Conservation (phyloP, 2,329 filamentous ascomycete genomes). For the Sordariomycetes sp. region DNA sequence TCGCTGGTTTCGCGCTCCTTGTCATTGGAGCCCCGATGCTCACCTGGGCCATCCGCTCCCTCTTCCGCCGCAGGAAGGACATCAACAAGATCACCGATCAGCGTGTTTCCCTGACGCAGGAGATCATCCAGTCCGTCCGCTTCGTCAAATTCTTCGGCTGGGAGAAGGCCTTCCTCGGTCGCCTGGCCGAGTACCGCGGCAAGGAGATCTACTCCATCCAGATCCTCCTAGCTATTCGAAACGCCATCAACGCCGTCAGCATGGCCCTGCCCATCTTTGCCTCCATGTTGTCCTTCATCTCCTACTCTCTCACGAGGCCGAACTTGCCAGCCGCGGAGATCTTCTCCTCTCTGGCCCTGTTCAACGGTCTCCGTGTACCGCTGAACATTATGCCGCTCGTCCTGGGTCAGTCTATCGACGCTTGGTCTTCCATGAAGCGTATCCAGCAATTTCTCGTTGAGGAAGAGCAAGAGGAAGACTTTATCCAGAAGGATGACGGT, state of each 20-base stretch:
- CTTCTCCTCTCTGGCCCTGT: slow-evolving; percentile 88
- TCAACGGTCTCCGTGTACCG: slow-evolving; percentile 84
- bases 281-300: slow-evolving; percentile 92
- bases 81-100: slow-evolving; percentile 96
- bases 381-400: slow-evolving; percentile 83
- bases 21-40: slow-evolving; percentile 70
- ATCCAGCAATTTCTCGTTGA: slow-evolving; percentile 83
- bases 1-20: slow-evolving; percentile 79
- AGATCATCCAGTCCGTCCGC: slow-evolving; percentile 81
- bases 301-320: slow-evolving; percentile 59
- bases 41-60: slow-evolving; percentile 63
- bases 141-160: slow-evolving; percentile 98
- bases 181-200: slow-evolving; percentile 63
- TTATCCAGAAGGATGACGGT: slow-evolving; percentile 42
- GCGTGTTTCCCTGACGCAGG: slow-evolving; percentile 82
- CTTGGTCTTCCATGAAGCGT: slow-evolving; percentile 72
- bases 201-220: slow-evolving; percentile 81
- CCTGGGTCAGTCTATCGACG: slow-evolving; percentile 83
- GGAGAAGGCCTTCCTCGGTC: slow-evolving; percentile 78
- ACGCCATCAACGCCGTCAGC: slow-evolving; percentile 75
- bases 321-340: slow-evolving; percentile 64
- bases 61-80: slow-evolving; percentile 64
- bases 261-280: slow-evolving; percentile 88
- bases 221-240: slow-evolving; percentile 70
- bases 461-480: slow-evolving; percentile 74